phyloP scores from a whole-genome alignment of 2,329 filamentous ascomycete genomes.

The Ophiostoma populinum region DNA sequence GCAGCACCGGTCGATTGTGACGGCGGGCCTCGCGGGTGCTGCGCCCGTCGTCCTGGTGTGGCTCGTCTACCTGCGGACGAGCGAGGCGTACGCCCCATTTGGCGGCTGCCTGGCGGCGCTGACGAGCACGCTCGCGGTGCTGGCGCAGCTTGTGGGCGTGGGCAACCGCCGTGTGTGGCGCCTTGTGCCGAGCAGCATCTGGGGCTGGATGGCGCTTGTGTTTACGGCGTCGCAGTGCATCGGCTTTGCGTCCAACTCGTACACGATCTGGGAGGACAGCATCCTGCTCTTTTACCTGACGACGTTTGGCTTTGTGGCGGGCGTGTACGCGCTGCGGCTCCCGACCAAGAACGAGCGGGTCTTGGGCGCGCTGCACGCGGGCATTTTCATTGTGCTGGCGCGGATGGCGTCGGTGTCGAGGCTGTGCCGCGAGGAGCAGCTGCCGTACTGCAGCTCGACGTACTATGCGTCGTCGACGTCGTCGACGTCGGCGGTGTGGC shows the following conservation, averaged over 20 bases:
- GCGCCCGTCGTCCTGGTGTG: constrained; percentile 11
- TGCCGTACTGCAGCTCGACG: constrained; percentile 88
- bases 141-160: constrained; percentile 25
- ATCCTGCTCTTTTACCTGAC: constrained; percentile 83
- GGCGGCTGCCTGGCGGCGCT: constrained; percentile 26
- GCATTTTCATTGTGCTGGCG: constrained; percentile 64
- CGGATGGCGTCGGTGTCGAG: constrained; percentile 74
- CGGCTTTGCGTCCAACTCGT: constrained; percentile 94
- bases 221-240: constrained; percentile 79
- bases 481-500: constrained; percentile 85
- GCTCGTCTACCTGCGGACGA: too few relatives aligned
- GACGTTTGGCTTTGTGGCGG: constrained; percentile 66
- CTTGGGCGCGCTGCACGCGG: constrained; percentile 67
- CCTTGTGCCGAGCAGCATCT: constrained; percentile 55
- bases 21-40: constrained; percentile 20
- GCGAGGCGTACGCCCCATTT: too few relatives aligned
- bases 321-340: constrained; percentile 59
- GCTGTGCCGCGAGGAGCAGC: constrained; percentile 92
- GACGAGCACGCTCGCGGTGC: constrained; percentile 25
- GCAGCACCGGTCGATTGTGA: constrained; percentile 22
- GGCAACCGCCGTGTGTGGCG: constrained; percentile 25
- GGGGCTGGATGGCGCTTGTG: constrained; percentile 72
- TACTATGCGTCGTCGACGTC: constrained; percentile 88
- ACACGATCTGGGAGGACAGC: constrained; percentile 96
- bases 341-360: constrained; percentile 48